A percentile compares a stretch with the other conserved stretches of the same genome.
Evolutionary conservation across 2,329 filamentous ascomycete genomes (phyloP).

Genomic region (Coniella vitis): DNA sequence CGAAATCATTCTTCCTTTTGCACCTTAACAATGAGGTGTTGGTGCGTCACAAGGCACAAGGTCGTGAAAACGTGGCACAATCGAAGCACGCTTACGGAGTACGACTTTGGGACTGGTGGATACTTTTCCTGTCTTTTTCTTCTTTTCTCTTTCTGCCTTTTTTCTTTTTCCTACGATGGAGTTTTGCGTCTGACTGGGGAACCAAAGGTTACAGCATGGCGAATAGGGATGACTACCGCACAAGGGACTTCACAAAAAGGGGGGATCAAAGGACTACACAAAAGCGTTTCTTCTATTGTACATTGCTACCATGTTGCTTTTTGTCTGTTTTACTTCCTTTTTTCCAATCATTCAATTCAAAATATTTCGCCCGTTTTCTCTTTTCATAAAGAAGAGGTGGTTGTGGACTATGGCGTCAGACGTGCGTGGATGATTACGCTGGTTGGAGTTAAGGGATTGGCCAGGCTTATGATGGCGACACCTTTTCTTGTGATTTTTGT

Average conservation of each 20-base stretch:
- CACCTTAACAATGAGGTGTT: too few relatives aligned
- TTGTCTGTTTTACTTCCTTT: neutral
- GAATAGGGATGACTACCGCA: constrained; percentile 4
- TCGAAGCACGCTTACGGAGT: neutral
- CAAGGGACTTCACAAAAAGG: neutral
- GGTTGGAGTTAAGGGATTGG: neutral
- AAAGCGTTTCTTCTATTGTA: neutral
- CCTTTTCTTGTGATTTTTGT: neutral
- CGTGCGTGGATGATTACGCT: neutral
- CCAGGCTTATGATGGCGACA: neutral
- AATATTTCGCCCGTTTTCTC: too few relatives aligned
- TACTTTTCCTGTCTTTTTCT: neutral
- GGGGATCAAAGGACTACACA: constrained; percentile 3
- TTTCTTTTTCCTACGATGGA: constrained; percentile 16
- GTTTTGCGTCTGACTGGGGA: constrained; percentile 16
- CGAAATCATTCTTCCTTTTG: too few relatives aligned
- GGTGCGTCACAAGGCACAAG: too few relatives aligned
- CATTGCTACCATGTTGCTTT: neutral
- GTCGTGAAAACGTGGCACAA: neutral
- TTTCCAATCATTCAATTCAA: neutral
- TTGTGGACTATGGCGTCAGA: neutral
- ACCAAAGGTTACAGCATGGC: constrained; percentile 8
- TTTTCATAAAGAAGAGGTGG: neutral
- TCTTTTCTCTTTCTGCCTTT: neutral
- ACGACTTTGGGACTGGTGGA: neutral